Evolutionary conservation across 257 asterid genomes (phyloP).

Genomic region (Ilex asprella): DNA sequence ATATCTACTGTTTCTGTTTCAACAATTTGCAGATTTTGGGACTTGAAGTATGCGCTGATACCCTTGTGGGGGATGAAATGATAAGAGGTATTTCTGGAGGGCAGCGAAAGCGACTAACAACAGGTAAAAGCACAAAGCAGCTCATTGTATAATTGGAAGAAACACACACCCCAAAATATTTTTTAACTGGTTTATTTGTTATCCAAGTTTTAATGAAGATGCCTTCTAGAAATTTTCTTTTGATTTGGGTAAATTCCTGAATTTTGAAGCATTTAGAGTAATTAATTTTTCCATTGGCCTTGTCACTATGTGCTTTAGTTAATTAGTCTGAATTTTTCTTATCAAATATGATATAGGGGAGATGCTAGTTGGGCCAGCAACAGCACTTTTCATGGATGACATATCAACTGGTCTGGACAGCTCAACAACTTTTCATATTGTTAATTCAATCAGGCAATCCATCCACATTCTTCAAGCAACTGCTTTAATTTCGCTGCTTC

Average conservation of each 20-base stretch:
- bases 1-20: background rate
- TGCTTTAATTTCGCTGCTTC: constrained; percentile 72
- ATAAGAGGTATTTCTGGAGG: constrained; percentile 89
- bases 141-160: no score
- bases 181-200: no score
- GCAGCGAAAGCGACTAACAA: constrained; percentile 73
- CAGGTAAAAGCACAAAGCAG: constrained; percentile 33
- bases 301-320: no score
- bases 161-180: no score
- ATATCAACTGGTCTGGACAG: constrained; percentile 92
- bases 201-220: no score
- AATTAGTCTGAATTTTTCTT: background rate
- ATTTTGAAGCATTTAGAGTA: no score
- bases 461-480: constrained; percentile 82
- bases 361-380: constrained; percentile 86
- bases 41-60: constrained; percentile 85
- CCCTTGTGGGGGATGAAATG: constrained; percentile 79
- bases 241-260: no score
- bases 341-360: constrained; percentile 45
- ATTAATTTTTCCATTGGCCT: no score
- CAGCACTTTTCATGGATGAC: constrained; percentile 91
- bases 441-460: constrained; percentile 64
- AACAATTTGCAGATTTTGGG: constrained; percentile 52
- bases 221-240: no score
- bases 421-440: constrained; percentile 79